A percentile compares a stretch with the other conserved stretches of the same genome.
Conservation (phyloP, 1,139 yeast species). For the Debaryomyces sp. region DNA sequence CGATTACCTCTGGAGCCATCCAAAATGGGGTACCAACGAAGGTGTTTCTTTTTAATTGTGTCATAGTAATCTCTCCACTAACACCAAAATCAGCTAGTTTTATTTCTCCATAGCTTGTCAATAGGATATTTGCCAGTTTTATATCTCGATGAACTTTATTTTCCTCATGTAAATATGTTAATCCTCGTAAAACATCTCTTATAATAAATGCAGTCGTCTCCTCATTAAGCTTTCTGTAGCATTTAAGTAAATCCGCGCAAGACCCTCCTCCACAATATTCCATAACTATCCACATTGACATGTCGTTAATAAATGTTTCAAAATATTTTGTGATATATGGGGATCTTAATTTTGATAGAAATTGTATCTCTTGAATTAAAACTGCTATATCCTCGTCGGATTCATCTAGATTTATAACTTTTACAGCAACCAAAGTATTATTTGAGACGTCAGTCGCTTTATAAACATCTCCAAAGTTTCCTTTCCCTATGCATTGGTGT, state of each 20-base stretch:
- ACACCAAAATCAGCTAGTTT: slow-evolving; percentile 89
- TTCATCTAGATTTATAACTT: slow-evolving; percentile 77
- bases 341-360: slow-evolving; percentile 66
- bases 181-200: slow-evolving; percentile 62
- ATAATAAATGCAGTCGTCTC: slow-evolving; percentile 61
- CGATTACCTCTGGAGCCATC: slow-evolving; percentile 92
- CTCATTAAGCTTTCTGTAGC: slow-evolving; percentile 56
- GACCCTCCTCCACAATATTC: slow-evolving; percentile 94
- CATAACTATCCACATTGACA: slow-evolving; percentile 85
- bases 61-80: slow-evolving; percentile 73
- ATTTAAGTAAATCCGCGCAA: slow-evolving; percentile 70
- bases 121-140: slow-evolving; percentile 77
- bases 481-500: slow-evolving; percentile 71
- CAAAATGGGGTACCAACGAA: slow-evolving; percentile 91
- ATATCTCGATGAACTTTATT: slow-evolving; percentile 82
- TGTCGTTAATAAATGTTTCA: slow-evolving; percentile 63
- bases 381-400: slow-evolving; percentile 71
- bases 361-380: slow-evolving; percentile 72
- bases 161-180: slow-evolving; percentile 71
- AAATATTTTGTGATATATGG: slow-evolving; percentile 65
- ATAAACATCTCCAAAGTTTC: slow-evolving; percentile 90
- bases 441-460: slow-evolving; percentile 48
- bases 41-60: slow-evolving; percentile 61
- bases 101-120: slow-evolving; percentile 63
- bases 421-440: slow-evolving; percentile 66